Conservation (phyloP, 2,329 filamentous ascomycete species). For the Claviceps digitariae region DNA sequence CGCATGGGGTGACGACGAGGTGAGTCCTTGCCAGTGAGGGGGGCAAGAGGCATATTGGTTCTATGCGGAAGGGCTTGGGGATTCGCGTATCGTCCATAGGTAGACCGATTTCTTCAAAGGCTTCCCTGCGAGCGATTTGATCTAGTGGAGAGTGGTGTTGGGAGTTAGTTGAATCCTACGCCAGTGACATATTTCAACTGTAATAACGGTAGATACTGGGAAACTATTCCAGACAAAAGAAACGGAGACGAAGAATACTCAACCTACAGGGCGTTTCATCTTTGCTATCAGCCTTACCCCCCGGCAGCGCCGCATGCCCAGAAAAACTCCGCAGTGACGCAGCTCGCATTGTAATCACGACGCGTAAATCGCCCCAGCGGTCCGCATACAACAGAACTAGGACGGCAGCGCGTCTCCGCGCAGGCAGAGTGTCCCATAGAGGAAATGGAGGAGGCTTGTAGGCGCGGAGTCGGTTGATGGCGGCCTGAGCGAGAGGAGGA, state of each 20-base stretch:
- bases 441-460: slow-evolving; percentile 48
- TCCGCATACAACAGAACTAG: slow-evolving; percentile 82
- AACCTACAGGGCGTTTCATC: slow-evolving; percentile 46
- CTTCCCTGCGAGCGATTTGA: slow-evolving; percentile 78
- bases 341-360: slow-evolving; percentile 56
- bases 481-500: slow-evolving; percentile 27
- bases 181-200: background rate
- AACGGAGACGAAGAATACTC: background rate
- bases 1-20: slow-evolving; percentile 60
- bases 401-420: slow-evolving; percentile 67
- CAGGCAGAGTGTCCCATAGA: slow-evolving; percentile 46
- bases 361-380: slow-evolving; percentile 59
- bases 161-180: background rate
- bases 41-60: slow-evolving; percentile 77
- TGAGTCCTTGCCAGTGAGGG: slow-evolving; percentile 61
- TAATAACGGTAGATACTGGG: background rate
- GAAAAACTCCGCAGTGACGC: slow-evolving; percentile 53
- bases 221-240: background rate
- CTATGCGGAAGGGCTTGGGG: slow-evolving; percentile 66
- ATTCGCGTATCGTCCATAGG: slow-evolving; percentile 56
- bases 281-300: slow-evolving; percentile 52
- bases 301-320: slow-evolving; percentile 79
- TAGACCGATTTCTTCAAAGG: slow-evolving; percentile 85
- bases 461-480: slow-evolving; percentile 45
- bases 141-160: slow-evolving; percentile 26